These are phyloP conservation scores for Chalciporus sphaerocephalus DNA, from an alignment of 768 basidiomycete species.

Conservation along the genomic window DNA sequence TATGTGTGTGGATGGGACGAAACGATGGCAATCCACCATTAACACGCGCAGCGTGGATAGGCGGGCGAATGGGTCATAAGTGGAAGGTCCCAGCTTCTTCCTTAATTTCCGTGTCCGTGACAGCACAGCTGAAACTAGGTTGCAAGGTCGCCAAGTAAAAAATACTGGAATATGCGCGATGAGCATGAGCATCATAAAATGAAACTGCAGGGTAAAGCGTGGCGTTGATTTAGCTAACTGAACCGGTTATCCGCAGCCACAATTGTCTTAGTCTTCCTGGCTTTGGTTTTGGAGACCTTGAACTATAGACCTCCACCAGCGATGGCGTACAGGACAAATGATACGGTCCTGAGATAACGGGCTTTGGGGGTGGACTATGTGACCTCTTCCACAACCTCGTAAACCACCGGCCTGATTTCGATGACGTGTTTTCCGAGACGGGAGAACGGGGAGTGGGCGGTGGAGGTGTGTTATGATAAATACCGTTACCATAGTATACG, in stretches of 20 bases:
- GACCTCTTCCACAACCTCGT: constrained; percentile 26
- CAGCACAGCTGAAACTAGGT: background rate
- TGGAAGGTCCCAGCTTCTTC: background rate
- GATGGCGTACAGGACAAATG: constrained; percentile 28
- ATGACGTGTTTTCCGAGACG: constrained; percentile 8
- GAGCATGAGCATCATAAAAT: background rate
- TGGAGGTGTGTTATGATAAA: constrained; percentile 15
- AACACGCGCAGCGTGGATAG: constrained; percentile 24
- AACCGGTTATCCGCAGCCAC: constrained; percentile 24
- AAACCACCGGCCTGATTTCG: constrained; percentile 20
- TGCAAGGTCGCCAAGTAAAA: background rate
- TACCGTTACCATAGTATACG: constrained; percentile 42
- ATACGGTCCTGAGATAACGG: constrained; percentile 32
- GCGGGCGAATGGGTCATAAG: constrained; percentile 17
- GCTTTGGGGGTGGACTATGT: constrained; percentile 19
- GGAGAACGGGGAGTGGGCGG: constrained; percentile 11
- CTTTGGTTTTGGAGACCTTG: constrained; percentile 14
- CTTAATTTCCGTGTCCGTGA: constrained; percentile 1
- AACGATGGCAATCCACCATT: constrained; percentile 11
- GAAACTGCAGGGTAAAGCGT: background rate
- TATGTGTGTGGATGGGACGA: constrained; percentile 18
- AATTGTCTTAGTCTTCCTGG: constrained; percentile 26
- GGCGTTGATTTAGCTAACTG: constrained; percentile 11
- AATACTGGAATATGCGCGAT: background rate
- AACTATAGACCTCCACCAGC: constrained; percentile 26